Percentiles rank a stretch among this genome's conserved stretches.
phyloP scores from a whole-genome alignment of 73 alveolate genomes.

The Uronychia setigera region DNA sequence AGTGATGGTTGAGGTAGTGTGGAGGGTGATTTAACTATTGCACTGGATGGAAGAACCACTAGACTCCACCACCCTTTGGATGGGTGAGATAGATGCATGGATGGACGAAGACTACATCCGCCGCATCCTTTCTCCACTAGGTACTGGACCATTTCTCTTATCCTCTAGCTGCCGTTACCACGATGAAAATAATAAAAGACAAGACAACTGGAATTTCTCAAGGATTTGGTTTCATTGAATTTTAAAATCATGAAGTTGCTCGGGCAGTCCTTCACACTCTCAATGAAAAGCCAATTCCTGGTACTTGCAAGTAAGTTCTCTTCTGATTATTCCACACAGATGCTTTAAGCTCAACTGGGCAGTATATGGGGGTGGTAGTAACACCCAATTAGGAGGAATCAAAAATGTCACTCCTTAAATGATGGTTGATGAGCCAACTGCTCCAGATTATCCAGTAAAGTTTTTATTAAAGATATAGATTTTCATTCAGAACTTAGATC shows the following conservation, averaged over 20 bases:
- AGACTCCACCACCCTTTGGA: slow-evolving; percentile 46
- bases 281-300: slow-evolving; percentile 64
- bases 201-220: slow-evolving; percentile 21
- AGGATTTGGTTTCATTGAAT: slow-evolving; percentile 73
- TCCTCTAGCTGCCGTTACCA: background rate
- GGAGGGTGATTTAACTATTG: too few species aligned
- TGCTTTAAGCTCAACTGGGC: slow-evolving; percentile 72
- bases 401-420: slow-evolving; percentile 20
- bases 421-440: background rate
- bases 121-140: background rate
- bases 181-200: background rate
- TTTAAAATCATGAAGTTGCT: slow-evolving; percentile 51
- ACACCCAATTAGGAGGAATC: slow-evolving; percentile 14
- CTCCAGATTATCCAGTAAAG: background rate
- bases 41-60: slow-evolving; percentile 9
- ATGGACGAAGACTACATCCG: slow-evolving; percentile 66
- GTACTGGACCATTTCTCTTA: background rate
- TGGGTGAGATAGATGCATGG: slow-evolving; percentile 64
- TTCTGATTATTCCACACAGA: background rate
- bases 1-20: too few species aligned
- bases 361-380: slow-evolving; percentile 46
- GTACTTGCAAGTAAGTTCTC: slow-evolving; percentile 25
- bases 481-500: slow-evolving; percentile 62
- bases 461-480: background rate
- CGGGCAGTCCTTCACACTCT: slow-evolving; percentile 45